A percentile compares a stretch with the other conserved stretches of the same genome.
Evolutionary conservation across 116 monocot genomes (phyloP).

Genomic region (Zostera marina): DNA sequence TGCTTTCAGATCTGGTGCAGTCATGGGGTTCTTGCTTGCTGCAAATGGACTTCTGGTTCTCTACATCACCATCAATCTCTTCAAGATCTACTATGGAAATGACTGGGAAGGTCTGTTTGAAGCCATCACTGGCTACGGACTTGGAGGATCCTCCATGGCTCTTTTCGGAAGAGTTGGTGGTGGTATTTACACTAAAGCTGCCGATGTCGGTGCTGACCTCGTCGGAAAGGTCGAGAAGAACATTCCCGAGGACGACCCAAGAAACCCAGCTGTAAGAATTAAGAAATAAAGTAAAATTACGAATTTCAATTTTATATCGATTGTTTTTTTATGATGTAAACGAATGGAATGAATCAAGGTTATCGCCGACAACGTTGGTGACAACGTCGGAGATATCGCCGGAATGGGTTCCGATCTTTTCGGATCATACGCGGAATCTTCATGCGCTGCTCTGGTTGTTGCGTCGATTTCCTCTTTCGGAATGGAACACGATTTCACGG

Average conservation of each 20-base stretch:
- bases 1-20: constrained; percentile 37
- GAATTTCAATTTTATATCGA: too few relatives aligned
- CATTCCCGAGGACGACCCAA: too few relatives aligned
- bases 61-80: constrained; percentile 30
- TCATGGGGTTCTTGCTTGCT: constrained; percentile 42
- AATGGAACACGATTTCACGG: constrained; percentile 26
- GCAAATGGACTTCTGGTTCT: constrained; percentile 40
- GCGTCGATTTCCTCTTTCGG: constrained; percentile 44
- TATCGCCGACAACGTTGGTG: constrained; percentile 21
- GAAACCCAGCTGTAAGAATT: too few relatives aligned
- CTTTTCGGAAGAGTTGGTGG: too few relatives aligned
- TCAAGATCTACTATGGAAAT: constrained; percentile 10
- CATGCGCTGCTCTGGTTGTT: constrained; percentile 16
- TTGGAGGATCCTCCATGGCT: constrained; percentile 11
- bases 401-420: constrained; percentile 45
- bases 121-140: constrained; percentile 11
- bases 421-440: constrained; percentile 11
- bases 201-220: too few relatives aligned
- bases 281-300: too few relatives aligned
- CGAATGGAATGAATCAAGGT: too few relatives aligned
- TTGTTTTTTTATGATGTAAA: too few relatives aligned
- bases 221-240: too few relatives aligned
- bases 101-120: constrained; percentile 11
- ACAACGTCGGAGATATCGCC: constrained; percentile 44
- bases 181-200: too few relatives aligned